Base-by-base conservation (phyloP, 164 flowering plant species). In the Cinnamomum micranthum region DNA sequence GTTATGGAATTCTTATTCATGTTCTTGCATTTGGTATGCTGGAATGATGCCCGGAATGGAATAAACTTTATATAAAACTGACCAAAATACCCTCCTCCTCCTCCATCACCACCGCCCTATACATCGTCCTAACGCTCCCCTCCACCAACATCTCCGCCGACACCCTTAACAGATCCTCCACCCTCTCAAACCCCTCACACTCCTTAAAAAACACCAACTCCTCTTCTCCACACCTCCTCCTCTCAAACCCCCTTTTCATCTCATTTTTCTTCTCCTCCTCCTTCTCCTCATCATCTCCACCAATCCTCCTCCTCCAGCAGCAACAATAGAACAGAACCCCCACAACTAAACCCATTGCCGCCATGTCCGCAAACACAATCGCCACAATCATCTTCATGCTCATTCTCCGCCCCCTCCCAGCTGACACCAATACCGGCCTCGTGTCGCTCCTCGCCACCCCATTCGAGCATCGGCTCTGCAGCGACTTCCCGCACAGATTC, bases 71-170 rank as follows among this genome's bases (percentile, higher is more conserved):
- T 3, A 31, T 31, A 3, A 31, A 4, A 31, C 33, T 31, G 33
- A 31, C 33, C 33, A 27, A 27, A 27, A 27, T 2, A 27, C 28
- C 51, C 92, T 11, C 15, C 5, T 75, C 80, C 14, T 82, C 88
- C 79, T 73, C 77, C 50, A 83, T 89, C 85, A 82, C 74, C 79
- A 75, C 78, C 47, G 84, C 91, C 78, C 82, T 86, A 71, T 86
- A 87, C 2, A 85, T 81, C 35, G 84, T 78, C 75, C 92, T 91
- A 35, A 85, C 79, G n/a, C 76, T 72, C 50, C 92, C 90, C 70
- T 84, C 85, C 51, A 91, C 92, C 63, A 89, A 69, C 83, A 89
- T 81, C 74, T 87, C 89, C 7, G 89, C 90, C 6, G 86, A 86
- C 9, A 85, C 80, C 15, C 75, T 85, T 81, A 89, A 73, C 77